These are phyloP conservation scores for Cantharellus cinnabarinus DNA, from an alignment of 768 basidiomycete species.

Conservation along the genomic window DNA sequence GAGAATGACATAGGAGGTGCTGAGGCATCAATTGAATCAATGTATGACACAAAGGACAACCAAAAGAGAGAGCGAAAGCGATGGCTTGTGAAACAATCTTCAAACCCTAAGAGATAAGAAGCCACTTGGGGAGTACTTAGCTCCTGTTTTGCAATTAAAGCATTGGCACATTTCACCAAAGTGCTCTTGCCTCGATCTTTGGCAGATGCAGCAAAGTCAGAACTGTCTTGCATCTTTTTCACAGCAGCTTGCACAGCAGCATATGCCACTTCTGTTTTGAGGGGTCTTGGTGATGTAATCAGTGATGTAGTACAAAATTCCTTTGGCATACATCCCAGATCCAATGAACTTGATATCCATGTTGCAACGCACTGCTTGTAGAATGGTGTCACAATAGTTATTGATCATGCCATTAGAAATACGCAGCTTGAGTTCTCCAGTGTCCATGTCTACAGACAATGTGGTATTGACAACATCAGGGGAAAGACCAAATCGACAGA, in stretches of 20 bases:
- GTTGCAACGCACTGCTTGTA: slow-evolving; percentile 21
- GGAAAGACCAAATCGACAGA: slow-evolving; percentile 18
- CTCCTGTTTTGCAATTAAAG: slow-evolving; percentile 22
- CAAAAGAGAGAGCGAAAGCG: slow-evolving; percentile 19
- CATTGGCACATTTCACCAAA: slow-evolving; percentile 20
- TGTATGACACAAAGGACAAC: slow-evolving; percentile 15
- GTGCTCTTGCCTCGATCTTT: slow-evolving; percentile 15
- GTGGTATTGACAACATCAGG: background rate
- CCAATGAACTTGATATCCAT: slow-evolving; percentile 30
- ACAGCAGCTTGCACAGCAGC: slow-evolving; percentile 21
- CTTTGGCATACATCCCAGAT: slow-evolving; percentile 25
- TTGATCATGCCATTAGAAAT: slow-evolving; percentile 24
- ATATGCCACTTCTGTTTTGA: slow-evolving; percentile 23
- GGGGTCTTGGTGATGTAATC: slow-evolving; percentile 29
- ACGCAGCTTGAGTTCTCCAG: slow-evolving; percentile 11
- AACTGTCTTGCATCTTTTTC: slow-evolving; percentile 13
- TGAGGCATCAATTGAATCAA: slow-evolving; percentile 7
- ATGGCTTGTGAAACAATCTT: slow-evolving; percentile 23
- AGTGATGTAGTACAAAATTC: slow-evolving; percentile 27
- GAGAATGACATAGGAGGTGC: background rate
- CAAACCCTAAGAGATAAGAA: slow-evolving; percentile 18
- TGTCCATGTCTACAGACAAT: slow-evolving; percentile 13
- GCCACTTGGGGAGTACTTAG: slow-evolving; percentile 21
- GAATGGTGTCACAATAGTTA: slow-evolving; percentile 23
- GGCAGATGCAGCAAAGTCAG: slow-evolving; percentile 10